Evolutionary conservation across 1,284 basidiomycete species (phyloP).

Genomic region (Pseudomicrostroma phylloplanum): DNA sequence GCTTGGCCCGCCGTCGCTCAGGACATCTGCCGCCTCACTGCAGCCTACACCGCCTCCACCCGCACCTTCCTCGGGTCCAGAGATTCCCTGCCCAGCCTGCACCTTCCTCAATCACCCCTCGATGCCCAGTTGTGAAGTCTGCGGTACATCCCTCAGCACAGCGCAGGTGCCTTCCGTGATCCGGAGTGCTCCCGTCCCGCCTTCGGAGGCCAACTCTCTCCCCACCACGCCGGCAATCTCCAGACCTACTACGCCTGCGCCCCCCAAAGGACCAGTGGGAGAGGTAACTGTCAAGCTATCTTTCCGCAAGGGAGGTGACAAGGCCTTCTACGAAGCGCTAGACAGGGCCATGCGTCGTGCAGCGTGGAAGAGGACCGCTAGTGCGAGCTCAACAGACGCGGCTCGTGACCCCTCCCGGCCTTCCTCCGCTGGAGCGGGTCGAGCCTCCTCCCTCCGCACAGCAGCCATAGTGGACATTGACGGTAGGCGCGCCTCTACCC

Average conservation of each 20-base stretch:
- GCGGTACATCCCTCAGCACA: constrained; percentile 62
- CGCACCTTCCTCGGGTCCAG: neutral
- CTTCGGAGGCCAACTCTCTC: neutral
- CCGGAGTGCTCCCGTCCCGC: constrained; percentile 17
- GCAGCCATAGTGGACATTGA: constrained; percentile 9
- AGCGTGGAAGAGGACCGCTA: neutral
- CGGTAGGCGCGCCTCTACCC: constrained; percentile 5
- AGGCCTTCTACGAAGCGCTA: constrained; percentile 57
- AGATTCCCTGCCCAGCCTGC: constrained; percentile 65
- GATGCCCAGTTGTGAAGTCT: constrained; percentile 76
- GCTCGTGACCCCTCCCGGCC: neutral
- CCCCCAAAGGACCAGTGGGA: neutral
- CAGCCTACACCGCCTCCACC: neutral
- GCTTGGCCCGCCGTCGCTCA: neutral
- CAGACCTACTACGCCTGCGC: neutral
- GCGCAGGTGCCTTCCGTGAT: constrained; percentile 22
- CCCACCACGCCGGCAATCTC: neutral
- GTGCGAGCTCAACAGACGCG: neutral
- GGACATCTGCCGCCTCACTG: neutral
- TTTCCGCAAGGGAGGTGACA: constrained; percentile 85
- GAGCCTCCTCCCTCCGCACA: neutral
- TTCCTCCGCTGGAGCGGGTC: neutral
- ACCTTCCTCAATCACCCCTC: constrained; percentile 85
- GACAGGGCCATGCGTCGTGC: constrained; percentile 23
- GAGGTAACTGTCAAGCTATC: constrained; percentile 56